Evolutionary conservation across 805 yeast species (phyloP).

Genomic region (Pichia scutulata): DNA sequence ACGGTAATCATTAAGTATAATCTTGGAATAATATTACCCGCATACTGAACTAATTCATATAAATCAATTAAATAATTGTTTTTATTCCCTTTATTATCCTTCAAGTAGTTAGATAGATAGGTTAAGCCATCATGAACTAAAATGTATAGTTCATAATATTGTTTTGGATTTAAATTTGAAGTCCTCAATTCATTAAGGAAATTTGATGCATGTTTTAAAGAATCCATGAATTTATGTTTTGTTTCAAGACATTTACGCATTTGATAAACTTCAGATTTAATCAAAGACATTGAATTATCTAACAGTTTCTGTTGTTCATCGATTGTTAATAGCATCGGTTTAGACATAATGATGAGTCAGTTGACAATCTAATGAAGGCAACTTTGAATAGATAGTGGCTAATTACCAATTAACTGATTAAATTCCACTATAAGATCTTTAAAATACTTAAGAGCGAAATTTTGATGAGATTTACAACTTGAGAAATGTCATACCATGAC

Average conservation of each 20-base stretch:
- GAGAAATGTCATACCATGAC: background rate
- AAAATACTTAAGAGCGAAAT: background rate
- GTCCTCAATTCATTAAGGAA: conserved; percentile 78
- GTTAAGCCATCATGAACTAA: conserved; percentile 77
- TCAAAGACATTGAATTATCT: conserved; percentile 40
- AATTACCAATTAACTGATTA: background rate
- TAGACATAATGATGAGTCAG: conserved; percentile 6
- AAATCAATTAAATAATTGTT: conserved; percentile 75
- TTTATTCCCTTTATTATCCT: conserved; percentile 32
- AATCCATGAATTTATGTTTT: conserved; percentile 70
- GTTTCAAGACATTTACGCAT: conserved; percentile 70
- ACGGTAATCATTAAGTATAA: conserved; percentile 91
- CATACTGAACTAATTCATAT: conserved; percentile 91
- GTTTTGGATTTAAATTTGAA: conserved; percentile 70
- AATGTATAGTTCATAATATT: conserved; percentile 87
- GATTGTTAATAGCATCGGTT: conserved; percentile 12
- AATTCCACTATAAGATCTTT: background rate
- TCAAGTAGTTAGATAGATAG: conserved; percentile 53
- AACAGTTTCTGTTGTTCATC: conserved; percentile 26
- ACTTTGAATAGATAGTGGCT: background rate
- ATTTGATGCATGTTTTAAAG: conserved; percentile 78
- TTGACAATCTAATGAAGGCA: background rate
- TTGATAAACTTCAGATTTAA: conserved; percentile 60
- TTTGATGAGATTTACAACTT: background rate
- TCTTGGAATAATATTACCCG: conserved; percentile 89